Base-by-base conservation (phyloP, 2,329 filamentous ascomycete genomes). In the Biscogniauxia marginata region DNA sequence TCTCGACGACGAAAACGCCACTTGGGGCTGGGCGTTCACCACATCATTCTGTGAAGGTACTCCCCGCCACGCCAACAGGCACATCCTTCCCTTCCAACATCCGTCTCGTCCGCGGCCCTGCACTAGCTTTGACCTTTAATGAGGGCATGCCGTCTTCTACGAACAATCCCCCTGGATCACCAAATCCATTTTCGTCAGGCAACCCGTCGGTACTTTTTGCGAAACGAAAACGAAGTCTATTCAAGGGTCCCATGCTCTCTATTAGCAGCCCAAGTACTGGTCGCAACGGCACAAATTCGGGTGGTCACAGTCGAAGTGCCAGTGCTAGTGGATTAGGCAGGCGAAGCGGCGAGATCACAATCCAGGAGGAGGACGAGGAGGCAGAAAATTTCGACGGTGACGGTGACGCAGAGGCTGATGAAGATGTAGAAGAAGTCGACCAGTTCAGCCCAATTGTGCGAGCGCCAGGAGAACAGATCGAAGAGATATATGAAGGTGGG, bases 41-140 rank as follows among this genome's bases (percentile, higher is more conserved):
- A 1, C 92, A 97, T 70, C 85, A 91, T 63, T 96, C 91, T 0
- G 89, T 98, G 66, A 98, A 98, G 75, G 89, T 98, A n/a, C 84
- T 98, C 2, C 93, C 95, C 1, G 90, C 91, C 0, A 96, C 93
- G 0, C 93, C 93, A 0, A 93, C 89, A 0, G 76, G 83, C 2
- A 79, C 80, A 16, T 77, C 84, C 1, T 96, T 98, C 66, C 93
- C 93, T 0, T 90, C 86, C 51, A 96, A 93, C 63, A 90, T 97
- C 57, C 87, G 93, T 2, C 79, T 97, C 11, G 90, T 93, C 1
- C 85, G 92, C 24, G 86, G 80, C 13, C 71, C 78, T 0, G 77
- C 79, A 0, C 77, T 82, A 1, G 74, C 82, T 0, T 67, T 83
- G 20, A 77, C 74, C 8, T 86, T 84, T 64, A 85, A 85, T 58